A percentile compares a stretch with the other conserved stretches of the same genome.
These are phyloP conservation scores for Cyberlindnera veronae DNA, from an alignment of 805 yeast species.

Conservation along the genomic window DNA sequence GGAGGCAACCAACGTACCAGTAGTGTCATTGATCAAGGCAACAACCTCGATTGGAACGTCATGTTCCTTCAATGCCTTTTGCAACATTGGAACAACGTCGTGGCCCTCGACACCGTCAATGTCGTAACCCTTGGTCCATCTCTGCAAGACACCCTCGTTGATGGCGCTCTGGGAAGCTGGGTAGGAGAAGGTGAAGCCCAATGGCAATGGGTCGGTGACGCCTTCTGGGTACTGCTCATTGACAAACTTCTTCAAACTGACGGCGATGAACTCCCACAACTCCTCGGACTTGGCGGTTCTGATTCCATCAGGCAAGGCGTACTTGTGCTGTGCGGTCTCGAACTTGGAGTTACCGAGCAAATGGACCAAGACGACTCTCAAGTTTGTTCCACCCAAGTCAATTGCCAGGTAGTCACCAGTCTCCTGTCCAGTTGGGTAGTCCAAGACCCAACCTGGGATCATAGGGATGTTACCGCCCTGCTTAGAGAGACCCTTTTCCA, in stretches of 20 bases:
- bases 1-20: conserved; percentile 95
- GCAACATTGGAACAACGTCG: conserved; percentile 91
- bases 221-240: conserved; percentile 68
- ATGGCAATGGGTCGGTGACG: conserved; percentile 55
- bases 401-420: conserved; percentile 87
- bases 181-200: conserved; percentile 94
- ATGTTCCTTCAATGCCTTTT: conserved; percentile 60
- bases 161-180: conserved; percentile 84
- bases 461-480: conserved; percentile 88
- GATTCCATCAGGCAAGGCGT: conserved; percentile 68
- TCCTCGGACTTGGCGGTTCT: conserved; percentile 77
- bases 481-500: conserved; percentile 74
- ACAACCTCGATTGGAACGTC: conserved; percentile 80
- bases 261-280: conserved; percentile 84
- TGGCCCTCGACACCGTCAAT: conserved; percentile 90
- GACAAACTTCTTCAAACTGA: conserved; percentile 68
- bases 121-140: conserved; percentile 98
- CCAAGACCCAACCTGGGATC: conserved; percentile 97
- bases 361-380: conserved; percentile 85
- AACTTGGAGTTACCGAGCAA: conserved; percentile 81
- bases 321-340: conserved; percentile 84
- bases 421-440: conserved; percentile 89
- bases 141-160: conserved; percentile 81
- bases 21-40: conserved; percentile 93
- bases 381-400: conserved; percentile 96